Conservation (phyloP, 1,139 yeast species). For the Barnettozyma hawaiiensis region DNA sequence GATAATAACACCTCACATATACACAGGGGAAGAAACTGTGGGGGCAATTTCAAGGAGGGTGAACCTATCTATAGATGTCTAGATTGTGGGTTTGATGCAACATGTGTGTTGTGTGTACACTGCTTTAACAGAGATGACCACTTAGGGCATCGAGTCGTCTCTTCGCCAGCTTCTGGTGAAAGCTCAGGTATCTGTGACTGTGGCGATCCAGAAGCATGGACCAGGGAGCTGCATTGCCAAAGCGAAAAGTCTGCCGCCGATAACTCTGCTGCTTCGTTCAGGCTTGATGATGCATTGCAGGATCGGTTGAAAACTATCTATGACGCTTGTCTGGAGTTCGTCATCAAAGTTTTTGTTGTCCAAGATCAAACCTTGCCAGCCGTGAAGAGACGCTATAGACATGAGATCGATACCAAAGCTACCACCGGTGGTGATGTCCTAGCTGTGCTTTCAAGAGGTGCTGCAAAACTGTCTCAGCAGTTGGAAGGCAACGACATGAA, state of each 20-base stretch:
- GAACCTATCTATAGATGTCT: conserved; percentile 64
- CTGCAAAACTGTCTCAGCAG: not conserved
- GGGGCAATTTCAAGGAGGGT: conserved; percentile 50
- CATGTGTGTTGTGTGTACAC: conserved; percentile 66
- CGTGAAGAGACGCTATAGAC: conserved; percentile 10
- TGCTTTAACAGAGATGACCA: conserved; percentile 71
- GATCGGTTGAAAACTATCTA: conserved; percentile 31
- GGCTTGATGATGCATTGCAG: conserved; percentile 46
- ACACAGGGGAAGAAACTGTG: conserved; percentile 55
- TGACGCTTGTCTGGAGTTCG: conserved; percentile 39
- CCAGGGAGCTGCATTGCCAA: conserved; percentile 40
- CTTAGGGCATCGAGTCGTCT: conserved; percentile 53
- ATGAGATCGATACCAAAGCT: not conserved
- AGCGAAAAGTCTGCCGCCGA: not conserved
- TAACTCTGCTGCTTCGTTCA: conserved; percentile 53
- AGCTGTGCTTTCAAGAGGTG: not conserved
- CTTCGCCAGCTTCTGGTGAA: conserved; percentile 43
- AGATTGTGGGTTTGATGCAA: conserved; percentile 66
- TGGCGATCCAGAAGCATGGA: conserved; percentile 64
- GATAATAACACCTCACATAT: conserved; percentile 15
- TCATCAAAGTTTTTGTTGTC: conserved; percentile 38
- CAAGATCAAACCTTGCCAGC: conserved; percentile 22
- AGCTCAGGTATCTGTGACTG: conserved; percentile 65
- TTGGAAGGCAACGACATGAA: not conserved
- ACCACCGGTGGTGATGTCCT: not conserved